These are phyloP conservation scores for Royoungia palumana DNA, from an alignment of 768 basidiomycete species.

Conservation along the genomic window DNA sequence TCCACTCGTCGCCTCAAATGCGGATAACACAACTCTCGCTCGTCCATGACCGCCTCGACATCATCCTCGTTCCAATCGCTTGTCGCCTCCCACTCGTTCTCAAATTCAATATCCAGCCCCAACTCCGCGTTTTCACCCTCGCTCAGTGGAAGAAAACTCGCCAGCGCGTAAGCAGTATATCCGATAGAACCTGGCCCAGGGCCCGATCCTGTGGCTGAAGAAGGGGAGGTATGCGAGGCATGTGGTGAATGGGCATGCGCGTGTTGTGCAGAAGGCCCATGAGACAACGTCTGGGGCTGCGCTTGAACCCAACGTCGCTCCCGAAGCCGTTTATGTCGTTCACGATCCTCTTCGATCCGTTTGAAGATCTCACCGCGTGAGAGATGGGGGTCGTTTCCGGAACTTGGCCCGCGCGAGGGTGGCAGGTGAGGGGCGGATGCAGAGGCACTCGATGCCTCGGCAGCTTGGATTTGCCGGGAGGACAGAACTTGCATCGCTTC, in stretches of 20 bases:
- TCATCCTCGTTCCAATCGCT: constrained; percentile 92
- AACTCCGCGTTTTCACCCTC: constrained; percentile 51
- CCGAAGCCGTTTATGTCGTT: constrained; percentile 86
- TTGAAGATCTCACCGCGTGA: constrained; percentile 71
- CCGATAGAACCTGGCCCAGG: not conserved
- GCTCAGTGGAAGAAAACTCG: constrained; percentile 27
- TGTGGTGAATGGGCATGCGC: not conserved
- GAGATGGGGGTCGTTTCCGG: constrained; percentile 30
- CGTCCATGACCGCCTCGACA: constrained; percentile 69
- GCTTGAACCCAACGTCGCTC: constrained; percentile 93
- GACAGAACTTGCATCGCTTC: constrained; percentile 59
- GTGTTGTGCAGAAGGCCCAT: constrained; percentile 3
- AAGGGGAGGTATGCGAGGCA: not conserved
- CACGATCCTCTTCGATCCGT: constrained; percentile 89
- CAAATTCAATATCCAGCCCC: constrained; percentile 77
- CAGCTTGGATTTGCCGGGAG: constrained; percentile 36
- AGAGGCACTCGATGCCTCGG: constrained; percentile 14
- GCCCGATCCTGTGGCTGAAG: not conserved
- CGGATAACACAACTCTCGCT: constrained; percentile 69
- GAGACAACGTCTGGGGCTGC: constrained; percentile 41
- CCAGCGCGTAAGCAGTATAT: constrained; percentile 14
- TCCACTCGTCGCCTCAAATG: constrained; percentile 12
- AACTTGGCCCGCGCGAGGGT: not conserved
- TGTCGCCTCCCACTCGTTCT: constrained; percentile 86
- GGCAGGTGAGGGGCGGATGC: constrained; percentile 17